These are phyloP conservation scores for Cucurbita moschata DNA, from an alignment of 306 rosid species.

Conservation along the genomic window DNA sequence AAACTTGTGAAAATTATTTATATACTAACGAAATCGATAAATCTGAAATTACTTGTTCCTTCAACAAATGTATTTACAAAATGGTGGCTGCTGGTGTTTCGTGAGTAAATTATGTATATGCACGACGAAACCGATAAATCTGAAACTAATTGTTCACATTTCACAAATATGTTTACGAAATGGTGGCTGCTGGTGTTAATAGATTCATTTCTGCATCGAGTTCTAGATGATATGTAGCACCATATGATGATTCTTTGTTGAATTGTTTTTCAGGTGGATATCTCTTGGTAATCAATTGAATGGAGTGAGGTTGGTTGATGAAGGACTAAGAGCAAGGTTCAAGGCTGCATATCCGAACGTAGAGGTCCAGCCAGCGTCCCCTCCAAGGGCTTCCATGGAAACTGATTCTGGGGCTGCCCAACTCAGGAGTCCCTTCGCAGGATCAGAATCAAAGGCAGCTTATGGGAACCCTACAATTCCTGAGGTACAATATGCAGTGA, in stretches of 20 bases:
- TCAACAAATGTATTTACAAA: background rate
- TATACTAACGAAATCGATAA: background rate
- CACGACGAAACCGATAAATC: background rate
- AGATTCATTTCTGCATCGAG: background rate
- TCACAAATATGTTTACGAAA: background rate
- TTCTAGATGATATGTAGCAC: background rate
- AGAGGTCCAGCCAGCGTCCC: slow-evolving; percentile 88
- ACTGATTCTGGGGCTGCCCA: slow-evolving; percentile 41
- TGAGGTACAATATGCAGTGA: slow-evolving; percentile 24
- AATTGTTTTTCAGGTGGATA: slow-evolving; percentile 68
- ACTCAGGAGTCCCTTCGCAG: slow-evolving; percentile 30
- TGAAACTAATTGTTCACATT: background rate
- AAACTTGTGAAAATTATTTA: background rate
- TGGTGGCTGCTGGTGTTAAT: background rate
- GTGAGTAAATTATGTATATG: background rate
- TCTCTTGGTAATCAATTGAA: slow-evolving; percentile 87
- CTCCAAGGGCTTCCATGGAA: slow-evolving; percentile 77
- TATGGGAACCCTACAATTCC: slow-evolving; percentile 38
- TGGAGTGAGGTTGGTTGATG: slow-evolving; percentile 86
- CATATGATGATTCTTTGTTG: background rate
- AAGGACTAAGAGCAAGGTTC: slow-evolving; percentile 87
- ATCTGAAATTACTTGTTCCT: background rate
- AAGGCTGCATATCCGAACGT: slow-evolving; percentile 97
- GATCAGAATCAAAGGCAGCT: slow-evolving; percentile 30
- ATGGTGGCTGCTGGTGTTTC: background rate